These are phyloP conservation scores for Sporisorium graminicola DNA, from an alignment of 1,284 basidiomycete species.

Conservation along the genomic window DNA sequence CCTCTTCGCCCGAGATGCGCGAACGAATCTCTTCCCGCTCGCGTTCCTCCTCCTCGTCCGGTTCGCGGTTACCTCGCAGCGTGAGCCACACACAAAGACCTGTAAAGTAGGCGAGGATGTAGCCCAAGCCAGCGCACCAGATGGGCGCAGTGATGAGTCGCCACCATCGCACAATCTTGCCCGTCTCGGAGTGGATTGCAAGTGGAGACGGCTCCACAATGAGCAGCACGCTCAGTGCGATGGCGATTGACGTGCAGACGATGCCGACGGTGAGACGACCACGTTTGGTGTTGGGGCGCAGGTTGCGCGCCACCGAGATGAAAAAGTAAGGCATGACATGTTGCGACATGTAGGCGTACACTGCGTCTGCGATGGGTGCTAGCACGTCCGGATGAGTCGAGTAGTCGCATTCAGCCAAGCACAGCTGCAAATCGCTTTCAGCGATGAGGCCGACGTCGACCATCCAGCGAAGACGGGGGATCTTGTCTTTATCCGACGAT, in stretches of 20 bases:
- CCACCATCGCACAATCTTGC: constrained; percentile 49
- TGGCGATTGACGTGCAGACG: constrained; percentile 36
- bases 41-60: constrained; percentile 49
- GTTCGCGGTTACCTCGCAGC: constrained; percentile 56
- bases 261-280: constrained; percentile 55
- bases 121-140: constrained; percentile 59
- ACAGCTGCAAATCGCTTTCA: constrained; percentile 32
- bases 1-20: constrained; percentile 47
- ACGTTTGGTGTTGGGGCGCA: constrained; percentile 47
- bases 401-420: constrained; percentile 37
- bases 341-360: constrained; percentile 50
- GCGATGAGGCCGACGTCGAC: constrained; percentile 55
- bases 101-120: constrained; percentile 55
- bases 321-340: constrained; percentile 59
- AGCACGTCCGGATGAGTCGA: constrained; percentile 56
- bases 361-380: constrained; percentile 41
- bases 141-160: constrained; percentile 49
- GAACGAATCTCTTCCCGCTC: constrained; percentile 49
- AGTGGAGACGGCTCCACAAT: constrained; percentile 50
- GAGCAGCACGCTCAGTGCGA: constrained; percentile 50
- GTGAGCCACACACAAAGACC: constrained; percentile 63
- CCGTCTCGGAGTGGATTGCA: constrained; percentile 25
- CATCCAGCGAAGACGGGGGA: constrained; percentile 56
- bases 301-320: constrained; percentile 49
- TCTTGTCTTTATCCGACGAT: constrained; percentile 15